Evolutionary conservation across 345 rosid genomes (phyloP).

Genomic region (Salix exigua): DNA sequence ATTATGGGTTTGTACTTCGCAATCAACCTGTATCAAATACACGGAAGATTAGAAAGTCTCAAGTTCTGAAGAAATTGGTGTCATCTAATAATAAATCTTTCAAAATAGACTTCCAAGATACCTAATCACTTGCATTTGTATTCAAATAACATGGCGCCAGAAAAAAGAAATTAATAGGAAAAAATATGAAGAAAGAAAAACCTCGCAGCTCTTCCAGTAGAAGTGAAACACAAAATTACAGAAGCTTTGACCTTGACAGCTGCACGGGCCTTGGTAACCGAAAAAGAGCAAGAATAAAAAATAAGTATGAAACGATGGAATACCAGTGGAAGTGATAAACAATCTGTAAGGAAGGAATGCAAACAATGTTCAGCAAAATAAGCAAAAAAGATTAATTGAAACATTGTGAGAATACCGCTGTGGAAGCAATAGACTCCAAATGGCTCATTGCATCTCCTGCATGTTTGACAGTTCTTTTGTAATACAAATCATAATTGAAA

Average conservation of each 20-base stretch:
- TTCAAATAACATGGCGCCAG: neutral
- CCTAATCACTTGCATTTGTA: neutral
- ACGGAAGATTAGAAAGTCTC: neutral
- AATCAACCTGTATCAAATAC: conserved; percentile 59
- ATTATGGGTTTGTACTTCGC: conserved; percentile 90
- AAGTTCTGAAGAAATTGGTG: neutral
- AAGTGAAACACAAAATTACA: conserved; percentile 40
- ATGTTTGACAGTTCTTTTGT: conserved; percentile 29
- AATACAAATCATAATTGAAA: conserved; percentile 34
- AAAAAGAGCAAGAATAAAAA: neutral
- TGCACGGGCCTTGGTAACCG: conserved; percentile 33
- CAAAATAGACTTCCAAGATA: neutral
- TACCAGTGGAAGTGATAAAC: neutral
- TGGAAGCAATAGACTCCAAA: conserved; percentile 42
- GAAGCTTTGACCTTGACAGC: conserved; percentile 48
- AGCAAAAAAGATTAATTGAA: neutral
- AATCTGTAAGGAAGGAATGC: neutral
- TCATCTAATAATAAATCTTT: neutral
- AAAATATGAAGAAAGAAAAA: neutral
- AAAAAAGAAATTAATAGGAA: neutral
- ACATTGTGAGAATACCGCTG: conserved; percentile 29
- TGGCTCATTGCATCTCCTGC: conserved; percentile 44
- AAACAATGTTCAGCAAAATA: neutral
- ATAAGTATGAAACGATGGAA: neutral
- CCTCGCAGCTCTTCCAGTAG: conserved; percentile 48